Conservation (phyloP, 371 early-diverging fungal species). For the Synchytrium microbalum region DNA sequence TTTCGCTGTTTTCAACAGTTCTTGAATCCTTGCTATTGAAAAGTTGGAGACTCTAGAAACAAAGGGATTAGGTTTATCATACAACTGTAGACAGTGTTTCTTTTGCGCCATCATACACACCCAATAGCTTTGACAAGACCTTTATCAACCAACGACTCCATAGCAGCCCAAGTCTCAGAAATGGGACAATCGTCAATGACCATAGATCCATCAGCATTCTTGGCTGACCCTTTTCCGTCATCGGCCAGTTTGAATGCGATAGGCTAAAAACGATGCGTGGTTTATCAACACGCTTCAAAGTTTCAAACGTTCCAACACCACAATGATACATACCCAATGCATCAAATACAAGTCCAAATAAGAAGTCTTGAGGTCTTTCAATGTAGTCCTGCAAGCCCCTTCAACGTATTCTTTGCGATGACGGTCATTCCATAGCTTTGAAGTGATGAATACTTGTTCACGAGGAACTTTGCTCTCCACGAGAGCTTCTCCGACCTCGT, state of each 20-base stretch:
- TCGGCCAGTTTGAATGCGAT: background rate
- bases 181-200: no score
- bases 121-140: slow-evolving; percentile 39
- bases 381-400: background rate
- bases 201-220: no score
- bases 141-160: slow-evolving; percentile 32
- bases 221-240: background rate
- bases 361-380: background rate
- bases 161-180: slow-evolving; percentile 27
- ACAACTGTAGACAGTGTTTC: background rate
- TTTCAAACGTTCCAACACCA: no score
- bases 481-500: slow-evolving; percentile 48
- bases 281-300: no score
- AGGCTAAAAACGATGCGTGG: background rate
- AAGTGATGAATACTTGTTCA: slow-evolving; percentile 6
- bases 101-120: background rate
- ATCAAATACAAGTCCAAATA: slow-evolving; percentile 3
- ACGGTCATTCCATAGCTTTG: slow-evolving; percentile 2
- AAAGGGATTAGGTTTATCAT: background rate
- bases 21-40: slow-evolving; percentile 48
- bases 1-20: slow-evolving; percentile 48
- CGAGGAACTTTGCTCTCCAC: slow-evolving; percentile 28
- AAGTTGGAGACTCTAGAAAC: slow-evolving; percentile 55
- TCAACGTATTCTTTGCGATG: background rate
- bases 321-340: slow-evolving; percentile 8